phyloP scores from a whole-genome alignment of 306 rosid genomes.

The Casuarina cunninghamiana region DNA sequence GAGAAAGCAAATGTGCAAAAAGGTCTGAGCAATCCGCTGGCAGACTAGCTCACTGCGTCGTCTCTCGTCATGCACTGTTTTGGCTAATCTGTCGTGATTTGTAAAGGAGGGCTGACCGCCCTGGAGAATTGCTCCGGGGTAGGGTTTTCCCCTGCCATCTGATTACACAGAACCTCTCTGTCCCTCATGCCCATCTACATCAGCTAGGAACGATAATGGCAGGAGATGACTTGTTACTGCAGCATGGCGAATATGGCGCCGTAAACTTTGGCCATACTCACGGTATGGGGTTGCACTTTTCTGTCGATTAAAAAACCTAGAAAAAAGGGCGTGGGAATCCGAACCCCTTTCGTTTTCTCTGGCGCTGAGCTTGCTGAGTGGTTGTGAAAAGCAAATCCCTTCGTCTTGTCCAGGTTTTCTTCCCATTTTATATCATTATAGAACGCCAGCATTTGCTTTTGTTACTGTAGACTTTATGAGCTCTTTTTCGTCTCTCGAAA shows the following conservation, averaged over 20 bases:
- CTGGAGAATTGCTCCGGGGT: conserved; percentile 7
- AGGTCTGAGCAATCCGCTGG: not conserved
- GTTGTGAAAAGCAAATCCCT: too few relatives aligned
- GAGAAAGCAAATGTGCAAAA: not conserved
- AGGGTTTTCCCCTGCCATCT: not conserved
- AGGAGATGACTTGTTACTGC: conserved; percentile 19
- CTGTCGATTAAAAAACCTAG: too few relatives aligned
- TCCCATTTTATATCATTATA: too few relatives aligned
- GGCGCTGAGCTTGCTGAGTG: too few relatives aligned
- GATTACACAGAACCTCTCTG: not conserved
- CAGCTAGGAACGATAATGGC: conserved; percentile 28
- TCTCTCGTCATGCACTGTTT: not conserved
- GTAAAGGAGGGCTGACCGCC: not conserved
- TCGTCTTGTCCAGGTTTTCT: too few relatives aligned
- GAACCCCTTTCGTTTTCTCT: too few relatives aligned
- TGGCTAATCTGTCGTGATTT: not conserved
- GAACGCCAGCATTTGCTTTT: too few relatives aligned
- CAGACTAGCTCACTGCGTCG: not conserved
- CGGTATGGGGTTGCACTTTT: conserved; percentile 35
- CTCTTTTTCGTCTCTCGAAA: too few relatives aligned
- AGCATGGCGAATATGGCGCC: conserved; percentile 18
- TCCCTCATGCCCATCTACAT: conserved; percentile 35
- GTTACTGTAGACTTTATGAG: too few relatives aligned
- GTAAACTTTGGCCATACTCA: conserved; percentile 43
- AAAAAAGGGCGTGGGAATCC: too few relatives aligned